Evolutionary conservation across 805 yeast species (phyloP).

Genomic region (Saccharomycopsis lassenensis): DNA sequence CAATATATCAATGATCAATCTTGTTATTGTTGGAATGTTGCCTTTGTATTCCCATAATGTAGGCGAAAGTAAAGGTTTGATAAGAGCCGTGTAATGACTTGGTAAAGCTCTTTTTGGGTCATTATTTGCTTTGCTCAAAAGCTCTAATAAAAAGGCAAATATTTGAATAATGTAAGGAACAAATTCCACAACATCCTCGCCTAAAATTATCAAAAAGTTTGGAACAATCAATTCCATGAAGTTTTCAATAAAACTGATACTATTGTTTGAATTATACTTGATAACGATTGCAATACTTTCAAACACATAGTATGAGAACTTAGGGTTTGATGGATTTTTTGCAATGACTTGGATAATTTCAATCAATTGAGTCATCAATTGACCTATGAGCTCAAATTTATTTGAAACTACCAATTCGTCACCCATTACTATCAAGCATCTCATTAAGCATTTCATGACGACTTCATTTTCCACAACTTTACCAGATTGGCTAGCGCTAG

Average conservation of each 20-base stretch:
- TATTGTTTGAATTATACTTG: constrained; percentile 33
- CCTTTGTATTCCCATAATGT: constrained; percentile 88
- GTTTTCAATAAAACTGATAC: constrained; percentile 26
- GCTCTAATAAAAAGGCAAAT: constrained; percentile 66
- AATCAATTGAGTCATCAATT: constrained; percentile 49
- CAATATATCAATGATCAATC: constrained; percentile 64
- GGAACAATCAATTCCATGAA: constrained; percentile 53
- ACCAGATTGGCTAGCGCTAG: constrained; percentile 50
- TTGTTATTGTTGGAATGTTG: constrained; percentile 84
- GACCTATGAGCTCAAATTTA: constrained; percentile 24
- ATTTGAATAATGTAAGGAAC: constrained; percentile 88
- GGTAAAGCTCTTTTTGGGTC: constrained; percentile 35
- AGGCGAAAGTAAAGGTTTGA: constrained; percentile 83
- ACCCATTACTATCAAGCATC: constrained; percentile 67
- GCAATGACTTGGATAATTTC: constrained; percentile 60
- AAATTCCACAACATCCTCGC: constrained; percentile 86
- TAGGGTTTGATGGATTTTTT: constrained; percentile 91
- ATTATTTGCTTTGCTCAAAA: constrained; percentile 31
- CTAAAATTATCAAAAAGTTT: constrained; percentile 51
- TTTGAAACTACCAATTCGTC: constrained; percentile 28
- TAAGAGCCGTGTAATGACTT: constrained; percentile 47
- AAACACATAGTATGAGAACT: constrained; percentile 81
- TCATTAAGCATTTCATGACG: constrained; percentile 78
- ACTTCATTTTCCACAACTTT: constrained; percentile 93
- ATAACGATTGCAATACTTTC: constrained; percentile 77